These are phyloP conservation scores for Gossypium ekmanianum DNA, from an alignment of 345 rosid species.

Conservation along the genomic window DNA sequence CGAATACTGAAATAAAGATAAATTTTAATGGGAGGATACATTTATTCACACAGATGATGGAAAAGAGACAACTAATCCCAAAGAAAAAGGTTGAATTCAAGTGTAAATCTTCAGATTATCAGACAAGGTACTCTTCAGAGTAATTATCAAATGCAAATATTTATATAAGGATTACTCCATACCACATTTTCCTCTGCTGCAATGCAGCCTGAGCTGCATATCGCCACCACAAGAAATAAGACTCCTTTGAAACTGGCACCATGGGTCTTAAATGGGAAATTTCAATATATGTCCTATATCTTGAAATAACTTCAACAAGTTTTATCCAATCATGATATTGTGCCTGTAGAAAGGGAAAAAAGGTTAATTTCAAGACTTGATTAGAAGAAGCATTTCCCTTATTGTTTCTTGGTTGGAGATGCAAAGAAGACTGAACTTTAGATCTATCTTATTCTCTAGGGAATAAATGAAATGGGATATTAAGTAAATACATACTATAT, in stretches of 20 bases:
- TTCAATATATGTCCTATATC: slow-evolving; percentile 75
- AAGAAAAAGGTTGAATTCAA: not conserved
- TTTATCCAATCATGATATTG: slow-evolving; percentile 98
- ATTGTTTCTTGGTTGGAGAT: not conserved
- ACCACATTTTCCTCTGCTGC: slow-evolving; percentile 87
- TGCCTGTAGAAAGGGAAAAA: slow-evolving; percentile 44
- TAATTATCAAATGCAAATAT: not conserved
- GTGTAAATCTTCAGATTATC: slow-evolving; percentile 3
- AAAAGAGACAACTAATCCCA: not conserved
- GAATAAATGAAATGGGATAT: not conserved
- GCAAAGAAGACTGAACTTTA: not conserved
- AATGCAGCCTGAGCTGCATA: slow-evolving; percentile 86
- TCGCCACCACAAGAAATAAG: slow-evolving; percentile 74
- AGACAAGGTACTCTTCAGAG: not conserved
- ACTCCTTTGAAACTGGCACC: slow-evolving; percentile 63
- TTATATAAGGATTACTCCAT: slow-evolving; percentile 7
- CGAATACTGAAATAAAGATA: slow-evolving; percentile 54
- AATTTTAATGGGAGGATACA: not conserved
- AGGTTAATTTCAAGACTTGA: slow-evolving; percentile 20
- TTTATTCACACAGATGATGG: not conserved
- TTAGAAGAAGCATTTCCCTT: not conserved
- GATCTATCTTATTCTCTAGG: not conserved
- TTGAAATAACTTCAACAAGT: slow-evolving; percentile 83
- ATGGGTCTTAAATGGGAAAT: slow-evolving; percentile 86
- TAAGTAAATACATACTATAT: not conserved